These are phyloP conservation scores for Glycine soja DNA, from an alignment of 306 rosid genomes.

Conservation along the genomic window DNA sequence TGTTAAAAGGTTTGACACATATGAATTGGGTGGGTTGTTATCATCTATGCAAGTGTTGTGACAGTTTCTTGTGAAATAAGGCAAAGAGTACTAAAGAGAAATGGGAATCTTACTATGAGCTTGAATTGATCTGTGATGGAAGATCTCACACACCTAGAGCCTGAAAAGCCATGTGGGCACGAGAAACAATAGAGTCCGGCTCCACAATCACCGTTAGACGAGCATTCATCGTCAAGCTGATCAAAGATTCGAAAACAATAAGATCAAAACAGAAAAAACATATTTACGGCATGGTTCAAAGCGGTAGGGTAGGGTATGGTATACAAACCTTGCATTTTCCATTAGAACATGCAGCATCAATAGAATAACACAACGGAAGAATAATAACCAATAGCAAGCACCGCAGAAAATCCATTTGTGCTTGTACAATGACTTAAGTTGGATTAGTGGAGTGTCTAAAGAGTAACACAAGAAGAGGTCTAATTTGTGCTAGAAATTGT, in stretches of 20 bases:
- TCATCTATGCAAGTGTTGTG: too few relatives aligned
- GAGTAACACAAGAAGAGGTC: not conserved
- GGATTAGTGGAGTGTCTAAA: not conserved
- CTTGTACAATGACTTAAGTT: not conserved
- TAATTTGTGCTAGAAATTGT: not conserved
- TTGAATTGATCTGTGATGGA: too few relatives aligned
- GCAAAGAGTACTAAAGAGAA: too few relatives aligned
- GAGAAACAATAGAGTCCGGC: conserved; percentile 63
- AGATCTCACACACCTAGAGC: too few relatives aligned
- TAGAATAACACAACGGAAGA: conserved; percentile 36
- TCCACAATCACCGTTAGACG: conserved; percentile 68
- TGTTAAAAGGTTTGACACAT: not conserved
- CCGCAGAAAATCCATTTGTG: conserved; percentile 36
- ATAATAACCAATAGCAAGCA: conserved; percentile 36
- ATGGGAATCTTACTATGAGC: too few relatives aligned
- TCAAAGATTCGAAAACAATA: not conserved
- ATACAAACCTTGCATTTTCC: conserved; percentile 68
- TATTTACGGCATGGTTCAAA: not conserved
- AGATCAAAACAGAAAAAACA: not conserved
- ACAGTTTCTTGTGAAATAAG: too few relatives aligned
- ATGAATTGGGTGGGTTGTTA: too few relatives aligned
- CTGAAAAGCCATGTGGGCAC: conserved; percentile 55
- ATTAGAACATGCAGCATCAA: conserved; percentile 59
- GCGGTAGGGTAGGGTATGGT: not conserved
- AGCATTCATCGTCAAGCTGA: conserved; percentile 68